Percentiles rank a stretch among this genome's conserved stretches.
Conservation (phyloP, 805 yeast genomes). For the Zygosaccharomyces pseudorouxii region DNA sequence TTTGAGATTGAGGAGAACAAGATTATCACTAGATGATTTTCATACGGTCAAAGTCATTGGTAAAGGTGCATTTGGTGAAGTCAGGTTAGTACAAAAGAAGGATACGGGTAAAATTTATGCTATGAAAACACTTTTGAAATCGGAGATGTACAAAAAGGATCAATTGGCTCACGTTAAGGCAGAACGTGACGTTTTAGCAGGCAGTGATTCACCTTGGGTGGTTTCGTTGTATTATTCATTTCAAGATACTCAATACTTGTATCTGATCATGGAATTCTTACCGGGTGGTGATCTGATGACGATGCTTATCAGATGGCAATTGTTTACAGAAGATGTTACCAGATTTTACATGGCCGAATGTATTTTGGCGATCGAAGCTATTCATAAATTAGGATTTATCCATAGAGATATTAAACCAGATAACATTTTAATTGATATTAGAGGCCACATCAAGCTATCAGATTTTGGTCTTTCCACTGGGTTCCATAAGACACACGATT, state of each 20-base stretch:
- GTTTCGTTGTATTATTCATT: constrained; percentile 74
- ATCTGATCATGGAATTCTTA: constrained; percentile 93
- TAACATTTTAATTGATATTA: constrained; percentile 80
- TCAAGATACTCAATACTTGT: constrained; percentile 69
- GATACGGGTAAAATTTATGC: constrained; percentile 91
- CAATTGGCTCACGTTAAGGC: constrained; percentile 95
- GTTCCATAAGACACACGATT: constrained; percentile 89
- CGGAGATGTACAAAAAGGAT: constrained; percentile 92
- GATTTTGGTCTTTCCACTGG: constrained; percentile 90
- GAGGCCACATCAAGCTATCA: constrained; percentile 75
- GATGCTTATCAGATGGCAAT: constrained; percentile 91
- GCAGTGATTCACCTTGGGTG: constrained; percentile 87
- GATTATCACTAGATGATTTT: constrained; percentile 77
- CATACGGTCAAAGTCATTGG: constrained; percentile 86
- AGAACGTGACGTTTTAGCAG: constrained; percentile 89
- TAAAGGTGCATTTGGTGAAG: constrained; percentile 98
- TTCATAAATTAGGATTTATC: constrained; percentile 87
- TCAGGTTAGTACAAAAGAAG: constrained; percentile 83
- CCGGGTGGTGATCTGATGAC: constrained; percentile 92
- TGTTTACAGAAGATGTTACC: constrained; percentile 88
- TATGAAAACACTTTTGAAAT: constrained; percentile 85
- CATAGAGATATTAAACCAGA: constrained; percentile 98
- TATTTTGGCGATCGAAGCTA: constrained; percentile 90
- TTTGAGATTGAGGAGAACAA: constrained; percentile 77
- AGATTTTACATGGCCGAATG: constrained; percentile 95